A percentile compares a stretch with the other conserved stretches of the same genome.
phyloP scores from a whole-genome alignment of 768 basidiomycete genomes.

The Chlorophyllum brunneum region DNA sequence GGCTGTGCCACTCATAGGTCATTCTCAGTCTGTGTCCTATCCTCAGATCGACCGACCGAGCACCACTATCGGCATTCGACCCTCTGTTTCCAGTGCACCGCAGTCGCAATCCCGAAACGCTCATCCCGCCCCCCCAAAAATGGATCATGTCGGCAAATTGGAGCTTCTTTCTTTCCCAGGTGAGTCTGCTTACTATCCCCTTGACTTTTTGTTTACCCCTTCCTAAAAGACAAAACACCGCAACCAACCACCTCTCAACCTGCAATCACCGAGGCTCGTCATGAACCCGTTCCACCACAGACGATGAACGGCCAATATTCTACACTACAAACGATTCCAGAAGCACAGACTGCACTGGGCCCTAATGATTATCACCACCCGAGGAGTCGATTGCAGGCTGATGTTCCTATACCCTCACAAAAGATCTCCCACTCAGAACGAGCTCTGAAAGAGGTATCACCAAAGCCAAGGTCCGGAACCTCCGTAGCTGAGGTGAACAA shows the following conservation, averaged over 20 bases:
- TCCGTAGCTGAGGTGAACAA: neutral
- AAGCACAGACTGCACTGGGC: neutral
- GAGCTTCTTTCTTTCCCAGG: neutral
- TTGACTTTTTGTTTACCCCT: neutral
- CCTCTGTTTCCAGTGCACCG: neutral
- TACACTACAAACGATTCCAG: neutral
- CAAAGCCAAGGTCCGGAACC: neutral
- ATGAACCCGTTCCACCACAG: neutral
- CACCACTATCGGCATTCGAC: neutral
- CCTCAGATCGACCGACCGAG: conserved; percentile 3
- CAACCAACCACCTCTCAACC: too few species aligned
- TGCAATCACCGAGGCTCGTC: neutral
- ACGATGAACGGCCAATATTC: neutral
- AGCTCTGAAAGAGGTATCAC: neutral
- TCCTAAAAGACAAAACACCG: neutral
- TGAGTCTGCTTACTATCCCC: neutral
- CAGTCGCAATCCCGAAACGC: neutral
- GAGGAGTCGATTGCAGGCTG: neutral
- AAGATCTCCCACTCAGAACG: neutral
- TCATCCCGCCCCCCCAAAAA: neutral
- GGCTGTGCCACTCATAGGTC: neutral
- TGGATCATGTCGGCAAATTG: neutral
- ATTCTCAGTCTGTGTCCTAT: neutral
- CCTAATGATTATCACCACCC: neutral
- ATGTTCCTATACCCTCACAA: neutral